Percentiles rank a stretch among this genome's conserved stretches.
Conservation (phyloP, 2,329 filamentous ascomycete species). For the Beauveria medogensis region DNA sequence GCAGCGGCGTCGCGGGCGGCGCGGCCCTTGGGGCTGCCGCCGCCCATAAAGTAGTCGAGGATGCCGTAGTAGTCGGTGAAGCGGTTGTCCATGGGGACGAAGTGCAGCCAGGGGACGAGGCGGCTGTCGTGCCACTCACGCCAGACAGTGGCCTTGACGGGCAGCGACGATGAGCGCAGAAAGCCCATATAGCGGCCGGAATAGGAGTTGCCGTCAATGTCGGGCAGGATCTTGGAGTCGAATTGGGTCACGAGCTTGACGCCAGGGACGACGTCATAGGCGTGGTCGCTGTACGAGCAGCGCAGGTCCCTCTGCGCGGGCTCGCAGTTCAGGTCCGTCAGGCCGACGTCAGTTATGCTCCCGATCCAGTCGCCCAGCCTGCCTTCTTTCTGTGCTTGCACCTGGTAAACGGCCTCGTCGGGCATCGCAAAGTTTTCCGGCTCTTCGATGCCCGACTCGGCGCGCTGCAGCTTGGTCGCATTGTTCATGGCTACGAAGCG, state of each 20-base stretch:
- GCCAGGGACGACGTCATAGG: constrained; percentile 33
- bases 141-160: constrained; percentile 72
- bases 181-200: constrained; percentile 63
- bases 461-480: constrained; percentile 44
- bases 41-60: constrained; percentile 62
- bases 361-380: constrained; percentile 42
- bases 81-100: constrained; percentile 69
- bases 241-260: constrained; percentile 46
- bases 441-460: constrained; percentile 33
- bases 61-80: constrained; percentile 66
- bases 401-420: constrained; percentile 31
- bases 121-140: constrained; percentile 74
- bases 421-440: constrained; percentile 49
- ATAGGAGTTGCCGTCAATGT: constrained; percentile 69
- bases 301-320: constrained; percentile 26
- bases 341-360: constrained; percentile 41
- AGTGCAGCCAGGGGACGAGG: constrained; percentile 70
- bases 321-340: constrained; percentile 47
- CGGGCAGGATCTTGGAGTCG: constrained; percentile 59
- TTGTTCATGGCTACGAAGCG: constrained; percentile 70
- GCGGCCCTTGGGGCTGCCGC: constrained; percentile 42
- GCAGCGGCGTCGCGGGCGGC: constrained; percentile 49
- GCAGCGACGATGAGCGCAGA: constrained; percentile 58
- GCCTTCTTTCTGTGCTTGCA: constrained; percentile 37
- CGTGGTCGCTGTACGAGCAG: constrained; percentile 42